Base-by-base conservation (phyloP, 2,329 filamentous ascomycete species). In the Bretziella fagacearum region DNA sequence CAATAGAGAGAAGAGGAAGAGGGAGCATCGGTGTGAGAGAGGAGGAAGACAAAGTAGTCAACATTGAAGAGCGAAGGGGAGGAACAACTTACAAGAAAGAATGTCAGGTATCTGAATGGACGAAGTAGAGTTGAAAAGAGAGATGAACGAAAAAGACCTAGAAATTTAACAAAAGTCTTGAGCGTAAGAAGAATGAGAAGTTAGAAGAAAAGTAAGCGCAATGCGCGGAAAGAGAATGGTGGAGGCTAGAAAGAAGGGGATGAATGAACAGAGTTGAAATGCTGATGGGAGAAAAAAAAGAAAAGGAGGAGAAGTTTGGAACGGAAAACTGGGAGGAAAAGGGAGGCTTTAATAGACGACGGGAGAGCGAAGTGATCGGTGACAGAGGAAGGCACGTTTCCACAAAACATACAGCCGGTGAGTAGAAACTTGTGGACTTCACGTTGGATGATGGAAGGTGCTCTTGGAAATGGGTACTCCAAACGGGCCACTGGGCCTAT, bases 141-240 rank as follows among this genome's bases (percentile, higher is more conserved):
- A 26, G 22, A 48, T 25, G 13, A 32, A 41, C 37, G 13, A 33
- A 39, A 41, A 44, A 25, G 35, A 39, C 18, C 18, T 8, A 39
- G 35, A 7, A 39, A 39, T 39, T 17, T 17, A 39, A 10, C 35
- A 25, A 23, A 39, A 20, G 35, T 22, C 18, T 22, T 11, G 17
- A 39, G 23, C 18, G 35, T 30, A 49, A 23, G 25, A 44, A 44
- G 40, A 49, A 40, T 23, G 27, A 25, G 18, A 26, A 35, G 47
- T 39, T 29, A 42, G 32, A 44, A 30, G 56, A 23, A 53, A 47
- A 52, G 49, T 48, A 37, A 44, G 39, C 46, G 43, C 30, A 35
- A 42, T 39, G 49, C 46, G 20, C 33, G 46, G 39, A 40, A 33
- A 20, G 37, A 44, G 36, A 52, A 51, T 47, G 50, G 35, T 7